Conservation (phyloP, 371 early-diverging fungal species). For the Massospora cicadina region DNA sequence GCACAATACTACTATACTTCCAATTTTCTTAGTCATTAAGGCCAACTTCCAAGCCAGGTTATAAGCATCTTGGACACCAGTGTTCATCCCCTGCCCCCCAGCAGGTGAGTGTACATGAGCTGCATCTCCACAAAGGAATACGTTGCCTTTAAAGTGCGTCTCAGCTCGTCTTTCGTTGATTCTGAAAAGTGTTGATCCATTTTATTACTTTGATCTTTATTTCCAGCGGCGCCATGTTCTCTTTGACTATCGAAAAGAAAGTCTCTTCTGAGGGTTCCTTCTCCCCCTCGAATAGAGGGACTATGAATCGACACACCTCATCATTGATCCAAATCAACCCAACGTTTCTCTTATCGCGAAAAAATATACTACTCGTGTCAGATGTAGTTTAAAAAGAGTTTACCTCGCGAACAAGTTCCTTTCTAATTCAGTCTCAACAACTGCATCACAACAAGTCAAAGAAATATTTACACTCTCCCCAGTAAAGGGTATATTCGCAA, state of each 20-base stretch:
- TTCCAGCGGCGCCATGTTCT: slow-evolving; percentile 7
- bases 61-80: slow-evolving; percentile 27
- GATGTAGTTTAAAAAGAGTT: slow-evolving; percentile 7
- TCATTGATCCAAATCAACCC: slow-evolving; percentile 7
- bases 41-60: slow-evolving; percentile 28
- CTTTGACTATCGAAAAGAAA: slow-evolving; percentile 13
- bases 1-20: slow-evolving; percentile 7
- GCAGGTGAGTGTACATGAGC: slow-evolving; percentile 23
- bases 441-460: not conserved
- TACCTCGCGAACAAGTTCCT: not conserved
- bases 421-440: not conserved
- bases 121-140: slow-evolving; percentile 26
- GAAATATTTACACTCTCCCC: slow-evolving; percentile 12
- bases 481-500: slow-evolving; percentile 15
- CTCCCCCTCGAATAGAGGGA: slow-evolving; percentile 12
- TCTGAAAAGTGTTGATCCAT: slow-evolving; percentile 15
- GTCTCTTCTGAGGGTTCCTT: slow-evolving; percentile 13
- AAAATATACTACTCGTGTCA: not conserved
- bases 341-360: not conserved
- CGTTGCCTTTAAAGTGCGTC: slow-evolving; percentile 13
- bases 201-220: slow-evolving; percentile 13
- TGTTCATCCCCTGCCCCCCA: slow-evolving; percentile 28
- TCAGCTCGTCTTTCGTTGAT: slow-evolving; percentile 18
- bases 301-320: slow-evolving; percentile 10
- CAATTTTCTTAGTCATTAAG: slow-evolving; percentile 15